These are phyloP conservation scores for Geranium rotundifolium DNA, from an alignment of 345 rosid species.

Conservation along the genomic window DNA sequence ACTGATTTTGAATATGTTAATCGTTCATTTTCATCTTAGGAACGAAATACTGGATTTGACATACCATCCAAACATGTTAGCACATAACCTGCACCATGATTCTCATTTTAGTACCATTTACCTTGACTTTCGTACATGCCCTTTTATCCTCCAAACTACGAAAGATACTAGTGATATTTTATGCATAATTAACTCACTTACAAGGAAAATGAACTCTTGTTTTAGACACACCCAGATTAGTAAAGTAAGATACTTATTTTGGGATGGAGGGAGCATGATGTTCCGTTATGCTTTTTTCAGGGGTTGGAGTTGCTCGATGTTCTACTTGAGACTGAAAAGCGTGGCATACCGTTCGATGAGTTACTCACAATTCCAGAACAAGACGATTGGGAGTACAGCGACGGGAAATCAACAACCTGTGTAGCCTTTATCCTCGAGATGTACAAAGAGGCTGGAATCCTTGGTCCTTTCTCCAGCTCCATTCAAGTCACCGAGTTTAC, in stretches of 20 bases:
- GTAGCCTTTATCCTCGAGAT: constrained; percentile 87
- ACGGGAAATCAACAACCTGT: constrained; percentile 90
- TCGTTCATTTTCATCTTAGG: too few species aligned
- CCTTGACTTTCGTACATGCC: too few species aligned
- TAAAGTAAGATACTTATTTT: too few species aligned
- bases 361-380: constrained; percentile 79
- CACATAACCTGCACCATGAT: neutral
- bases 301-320: constrained; percentile 70
- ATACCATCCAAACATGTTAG: neutral
- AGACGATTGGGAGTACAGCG: constrained; percentile 95
- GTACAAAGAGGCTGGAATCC: constrained; percentile 90
- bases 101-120: neutral
- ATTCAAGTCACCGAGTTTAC: constrained; percentile 97
- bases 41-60: too few species aligned
- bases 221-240: too few species aligned
- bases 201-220: too few species aligned
- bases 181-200: too few species aligned
- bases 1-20: too few species aligned
- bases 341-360: constrained; percentile 72
- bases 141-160: too few species aligned
- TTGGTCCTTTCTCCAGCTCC: constrained; percentile 50
- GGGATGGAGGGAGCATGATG: neutral
- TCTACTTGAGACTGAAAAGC: constrained; percentile 66
- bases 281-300: constrained; percentile 20
- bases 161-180: too few species aligned